phyloP scores from a whole-genome alignment of 2,329 filamentous ascomycete genomes.

The Macroventuria anomochaeta region DNA sequence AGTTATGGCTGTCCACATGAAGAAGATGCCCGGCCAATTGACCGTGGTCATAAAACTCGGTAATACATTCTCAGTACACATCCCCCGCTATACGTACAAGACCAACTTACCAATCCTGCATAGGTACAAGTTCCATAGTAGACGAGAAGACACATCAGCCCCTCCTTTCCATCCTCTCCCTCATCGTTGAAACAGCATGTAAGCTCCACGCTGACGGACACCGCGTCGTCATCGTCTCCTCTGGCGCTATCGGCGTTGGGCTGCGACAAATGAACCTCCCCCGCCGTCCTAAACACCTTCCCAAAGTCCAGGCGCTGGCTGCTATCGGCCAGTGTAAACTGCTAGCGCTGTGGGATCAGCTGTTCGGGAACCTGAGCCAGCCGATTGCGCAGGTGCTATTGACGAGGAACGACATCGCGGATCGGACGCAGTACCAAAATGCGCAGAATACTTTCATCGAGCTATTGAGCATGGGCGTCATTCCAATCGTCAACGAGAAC shows the following conservation, averaged over 20 bases:
- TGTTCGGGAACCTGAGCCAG: slow-evolving; percentile 87
- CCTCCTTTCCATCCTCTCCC: slow-evolving; percentile 83
- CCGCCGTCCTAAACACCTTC: slow-evolving; percentile 86
- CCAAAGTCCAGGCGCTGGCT: slow-evolving; percentile 89
- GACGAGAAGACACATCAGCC: slow-evolving; percentile 95
- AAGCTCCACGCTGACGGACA: slow-evolving; percentile 89
- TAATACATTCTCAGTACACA: slow-evolving; percentile 53
- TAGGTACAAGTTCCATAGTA: slow-evolving; percentile 98
- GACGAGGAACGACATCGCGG: slow-evolving; percentile 94
- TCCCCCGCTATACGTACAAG: slow-evolving; percentile 25
- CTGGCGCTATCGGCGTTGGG: slow-evolving; percentile 93
- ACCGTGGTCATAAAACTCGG: slow-evolving; percentile 88
- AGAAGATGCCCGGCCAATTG: slow-evolving; percentile 64
- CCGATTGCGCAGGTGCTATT: slow-evolving; percentile 94
- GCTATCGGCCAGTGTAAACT: slow-evolving; percentile 95
- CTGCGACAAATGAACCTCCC: slow-evolving; percentile 88
- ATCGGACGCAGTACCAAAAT: slow-evolving; percentile 94
- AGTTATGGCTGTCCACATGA: slow-evolving; percentile 45
- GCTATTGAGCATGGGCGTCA: slow-evolving; percentile 90
- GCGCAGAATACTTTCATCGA: slow-evolving; percentile 94
- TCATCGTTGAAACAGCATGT: slow-evolving; percentile 93
- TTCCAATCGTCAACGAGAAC: slow-evolving; percentile 98
- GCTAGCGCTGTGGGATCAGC: slow-evolving; percentile 92
- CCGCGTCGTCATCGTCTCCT: slow-evolving; percentile 93
- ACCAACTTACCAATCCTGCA: slow-evolving; percentile 36